Percentiles rank a stretch among this genome's conserved stretches.
Conservation (phyloP, 2,329 filamentous ascomycete genomes). For the Claviceps monticola region DNA sequence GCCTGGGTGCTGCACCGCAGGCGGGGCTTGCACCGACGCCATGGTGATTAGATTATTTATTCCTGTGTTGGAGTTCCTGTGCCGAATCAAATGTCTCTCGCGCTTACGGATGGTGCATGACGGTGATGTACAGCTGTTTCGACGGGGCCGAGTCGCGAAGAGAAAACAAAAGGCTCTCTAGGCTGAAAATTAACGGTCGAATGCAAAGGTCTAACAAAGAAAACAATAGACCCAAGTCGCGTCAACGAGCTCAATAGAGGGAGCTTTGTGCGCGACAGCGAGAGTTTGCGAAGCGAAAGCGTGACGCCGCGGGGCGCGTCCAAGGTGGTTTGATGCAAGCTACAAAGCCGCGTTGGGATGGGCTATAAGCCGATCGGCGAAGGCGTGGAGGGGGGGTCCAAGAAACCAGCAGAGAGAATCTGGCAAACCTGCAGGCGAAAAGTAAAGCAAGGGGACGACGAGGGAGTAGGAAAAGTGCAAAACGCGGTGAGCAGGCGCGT, state of each 20-base stretch:
- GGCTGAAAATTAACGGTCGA: constrained; percentile 2
- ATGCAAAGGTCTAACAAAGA: neutral
- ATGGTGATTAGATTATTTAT: constrained; percentile 34
- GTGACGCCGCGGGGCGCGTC: constrained; percentile 16
- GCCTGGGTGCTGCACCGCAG: constrained; percentile 53
- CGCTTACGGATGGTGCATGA: constrained; percentile 25
- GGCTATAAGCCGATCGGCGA: constrained; percentile 2
- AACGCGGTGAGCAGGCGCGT: constrained; percentile 27
- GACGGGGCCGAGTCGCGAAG: constrained; percentile 1
- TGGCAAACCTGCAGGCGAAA: constrained; percentile 5
- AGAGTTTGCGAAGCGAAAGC: constrained; percentile 9
- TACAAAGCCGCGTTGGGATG: constrained; percentile 5
- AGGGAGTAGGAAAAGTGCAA: constrained; percentile 28
- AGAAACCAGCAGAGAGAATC: constrained; percentile 1
- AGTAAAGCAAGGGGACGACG: constrained; percentile 6
- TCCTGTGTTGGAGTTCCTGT: neutral
- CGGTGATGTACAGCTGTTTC: constrained; percentile 14
- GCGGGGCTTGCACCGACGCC: constrained; percentile 66
- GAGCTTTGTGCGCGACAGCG: constrained; percentile 7
- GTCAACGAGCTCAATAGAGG: constrained; percentile 11
- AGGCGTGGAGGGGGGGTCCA: constrained; percentile 10
- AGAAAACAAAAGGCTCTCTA: neutral
- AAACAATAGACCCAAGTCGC: constrained; percentile 8
- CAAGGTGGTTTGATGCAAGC: constrained; percentile 5
- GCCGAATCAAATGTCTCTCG: constrained; percentile 1